These are phyloP conservation scores for Leishmania martiniquensis DNA, from an alignment of 208 protist genomes.

Conservation along the genomic window DNA sequence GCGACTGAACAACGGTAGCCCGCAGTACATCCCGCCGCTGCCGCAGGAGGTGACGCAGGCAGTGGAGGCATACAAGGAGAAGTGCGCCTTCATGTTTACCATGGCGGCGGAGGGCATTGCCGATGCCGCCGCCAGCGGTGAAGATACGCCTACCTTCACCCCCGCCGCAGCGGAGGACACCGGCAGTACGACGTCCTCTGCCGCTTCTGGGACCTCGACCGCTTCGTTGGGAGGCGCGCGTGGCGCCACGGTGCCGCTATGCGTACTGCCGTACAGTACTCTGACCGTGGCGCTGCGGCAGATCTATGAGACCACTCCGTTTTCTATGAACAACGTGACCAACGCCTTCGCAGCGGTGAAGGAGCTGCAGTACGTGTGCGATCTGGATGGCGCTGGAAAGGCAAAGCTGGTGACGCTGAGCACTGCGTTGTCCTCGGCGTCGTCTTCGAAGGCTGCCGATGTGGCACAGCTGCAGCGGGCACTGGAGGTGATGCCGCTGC, in stretches of 20 bases:
- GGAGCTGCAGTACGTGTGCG: slow-evolving; percentile 67
- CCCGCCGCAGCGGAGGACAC: not conserved
- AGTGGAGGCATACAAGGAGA: slow-evolving; percentile 23
- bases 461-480: slow-evolving; percentile 37
- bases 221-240: slow-evolving; percentile 6
- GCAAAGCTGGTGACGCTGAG: slow-evolving; percentile 17
- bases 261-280: slow-evolving; percentile 43
- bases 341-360: slow-evolving; percentile 81
- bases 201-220: slow-evolving; percentile 3
- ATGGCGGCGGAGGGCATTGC: not conserved
- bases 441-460: not conserved
- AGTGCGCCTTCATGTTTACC: slow-evolving; percentile 12
- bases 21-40: slow-evolving; percentile 66
- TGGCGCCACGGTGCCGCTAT: slow-evolving; percentile 27
- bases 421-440: slow-evolving; percentile 2
- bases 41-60: slow-evolving; percentile 23
- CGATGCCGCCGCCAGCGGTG: not conserved
- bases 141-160: not conserved
- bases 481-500: slow-evolving; percentile 41
- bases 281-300: slow-evolving; percentile 44
- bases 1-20: slow-evolving; percentile 61
- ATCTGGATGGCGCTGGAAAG: slow-evolving; percentile 25
- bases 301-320: slow-evolving; percentile 67
- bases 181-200: not conserved
- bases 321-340: slow-evolving; percentile 62